phyloP scores from a whole-genome alignment of 257 asterid species.

The Parsonsia alboflavescens region DNA sequence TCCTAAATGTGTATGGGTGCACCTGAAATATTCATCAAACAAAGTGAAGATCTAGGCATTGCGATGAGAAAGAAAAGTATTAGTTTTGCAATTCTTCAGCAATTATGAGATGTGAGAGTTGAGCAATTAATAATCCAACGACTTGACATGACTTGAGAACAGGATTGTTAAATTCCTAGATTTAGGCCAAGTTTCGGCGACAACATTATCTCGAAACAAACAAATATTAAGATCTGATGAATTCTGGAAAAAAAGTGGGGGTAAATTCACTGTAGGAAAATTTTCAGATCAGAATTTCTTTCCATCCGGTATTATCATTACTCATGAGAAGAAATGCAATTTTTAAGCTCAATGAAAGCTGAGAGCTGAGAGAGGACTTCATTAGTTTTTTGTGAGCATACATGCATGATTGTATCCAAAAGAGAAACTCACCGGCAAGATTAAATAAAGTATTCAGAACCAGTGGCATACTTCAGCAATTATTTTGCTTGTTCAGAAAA shows the following conservation, averaged over 20 bases:
- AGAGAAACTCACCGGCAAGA: background rate
- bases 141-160: background rate
- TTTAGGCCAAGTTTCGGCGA: background rate
- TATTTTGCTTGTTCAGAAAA: too few relatives aligned
- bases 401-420: background rate
- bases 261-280: too few relatives aligned
- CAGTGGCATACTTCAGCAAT: too few relatives aligned
- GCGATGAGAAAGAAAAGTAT: background rate
- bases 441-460: too few relatives aligned
- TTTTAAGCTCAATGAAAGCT: background rate
- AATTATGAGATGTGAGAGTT: background rate
- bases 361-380: background rate
- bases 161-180: too few relatives aligned
- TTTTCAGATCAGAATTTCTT: too few relatives aligned
- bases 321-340: too few relatives aligned
- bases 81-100: too few relatives aligned
- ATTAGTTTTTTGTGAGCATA: background rate
- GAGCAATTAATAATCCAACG: too few relatives aligned
- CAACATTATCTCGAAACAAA: too few relatives aligned
- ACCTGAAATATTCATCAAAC: conserved; percentile 46
- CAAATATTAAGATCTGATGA: background rate
- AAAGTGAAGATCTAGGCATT: conserved; percentile 4
- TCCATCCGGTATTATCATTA: too few relatives aligned
- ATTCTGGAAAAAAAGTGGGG: background rate
- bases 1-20: conserved; percentile 85